These are phyloP conservation scores for Geosmithia morbida DNA, from an alignment of 2,329 filamentous ascomycete species.

Conservation along the genomic window DNA sequence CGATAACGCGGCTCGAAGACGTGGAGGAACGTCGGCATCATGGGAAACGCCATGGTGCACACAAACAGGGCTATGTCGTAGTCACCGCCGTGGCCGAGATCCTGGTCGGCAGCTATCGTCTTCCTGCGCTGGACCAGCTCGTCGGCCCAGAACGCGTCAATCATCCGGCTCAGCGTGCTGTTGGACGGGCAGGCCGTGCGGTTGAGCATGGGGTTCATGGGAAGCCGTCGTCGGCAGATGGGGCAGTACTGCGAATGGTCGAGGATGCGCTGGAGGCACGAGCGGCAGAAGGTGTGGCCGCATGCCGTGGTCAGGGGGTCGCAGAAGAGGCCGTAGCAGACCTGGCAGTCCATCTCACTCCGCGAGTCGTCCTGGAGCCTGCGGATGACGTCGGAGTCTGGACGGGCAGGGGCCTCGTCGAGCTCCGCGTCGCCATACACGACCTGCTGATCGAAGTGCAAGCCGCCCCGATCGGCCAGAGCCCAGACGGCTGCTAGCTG, in stretches of 20 bases:
- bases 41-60: conserved; percentile 68
- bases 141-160: conserved; percentile 56
- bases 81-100: conserved; percentile 37
- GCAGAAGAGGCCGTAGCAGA: conserved; percentile 70
- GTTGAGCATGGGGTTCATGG: conserved; percentile 28
- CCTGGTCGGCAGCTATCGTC: conserved; percentile 36
- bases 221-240: conserved; percentile 56
- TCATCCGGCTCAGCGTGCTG: conserved; percentile 43
- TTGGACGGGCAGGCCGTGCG: conserved; percentile 39
- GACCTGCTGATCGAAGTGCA: conserved; percentile 42
- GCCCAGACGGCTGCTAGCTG: conserved; percentile 33
- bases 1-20: conserved; percentile 90
- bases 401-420: conserved; percentile 1
- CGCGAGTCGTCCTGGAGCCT: conserved; percentile 47
- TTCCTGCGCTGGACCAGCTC: conserved; percentile 43
- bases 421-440: conserved; percentile 21
- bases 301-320: conserved; percentile 76
- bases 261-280: conserved; percentile 61
- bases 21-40: conserved; percentile 74
- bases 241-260: conserved; percentile 71
- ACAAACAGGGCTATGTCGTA: conserved; percentile 62
- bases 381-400: conserved; percentile 20
- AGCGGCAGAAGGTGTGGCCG: conserved; percentile 79
- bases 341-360: conserved; percentile 71
- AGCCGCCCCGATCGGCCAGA: conserved; percentile 45